phyloP scores from a whole-genome alignment of 345 rosid genomes.

The Angophora floribunda region DNA sequence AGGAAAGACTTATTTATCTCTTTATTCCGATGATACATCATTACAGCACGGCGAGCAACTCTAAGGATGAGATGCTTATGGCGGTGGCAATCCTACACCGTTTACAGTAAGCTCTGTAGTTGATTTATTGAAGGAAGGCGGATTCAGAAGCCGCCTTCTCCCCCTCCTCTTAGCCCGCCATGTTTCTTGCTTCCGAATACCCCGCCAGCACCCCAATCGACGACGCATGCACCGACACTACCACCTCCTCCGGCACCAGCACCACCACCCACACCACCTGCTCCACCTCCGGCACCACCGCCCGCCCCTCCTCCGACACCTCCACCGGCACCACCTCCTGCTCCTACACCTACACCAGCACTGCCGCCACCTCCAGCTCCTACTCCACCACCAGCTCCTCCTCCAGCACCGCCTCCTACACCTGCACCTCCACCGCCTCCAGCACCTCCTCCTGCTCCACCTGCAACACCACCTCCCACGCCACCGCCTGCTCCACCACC shows the following conservation, averaged over 20 bases:
- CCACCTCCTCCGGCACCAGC: not conserved
- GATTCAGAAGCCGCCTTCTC: not conserved
- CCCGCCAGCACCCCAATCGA: not conserved
- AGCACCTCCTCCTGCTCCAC: not conserved
- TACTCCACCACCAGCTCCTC: not conserved
- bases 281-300: not conserved
- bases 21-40: not conserved
- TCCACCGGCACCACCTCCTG: not conserved
- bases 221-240: not conserved
- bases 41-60: not conserved
- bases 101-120: not conserved
- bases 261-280: not conserved
- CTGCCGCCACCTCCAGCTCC: not conserved
- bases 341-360: not conserved
- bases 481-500: not conserved
- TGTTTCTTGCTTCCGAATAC: not conserved
- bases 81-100: not conserved
- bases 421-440: not conserved
- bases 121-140: not conserved
- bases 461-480: not conserved
- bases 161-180: not conserved
- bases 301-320: not conserved
- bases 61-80: not conserved
- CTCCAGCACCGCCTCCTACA: not conserved
- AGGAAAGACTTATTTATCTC: not conserved